phyloP scores from a whole-genome alignment of 2,329 filamentous ascomycete genomes.

The Aureobasidium leucospermi region DNA sequence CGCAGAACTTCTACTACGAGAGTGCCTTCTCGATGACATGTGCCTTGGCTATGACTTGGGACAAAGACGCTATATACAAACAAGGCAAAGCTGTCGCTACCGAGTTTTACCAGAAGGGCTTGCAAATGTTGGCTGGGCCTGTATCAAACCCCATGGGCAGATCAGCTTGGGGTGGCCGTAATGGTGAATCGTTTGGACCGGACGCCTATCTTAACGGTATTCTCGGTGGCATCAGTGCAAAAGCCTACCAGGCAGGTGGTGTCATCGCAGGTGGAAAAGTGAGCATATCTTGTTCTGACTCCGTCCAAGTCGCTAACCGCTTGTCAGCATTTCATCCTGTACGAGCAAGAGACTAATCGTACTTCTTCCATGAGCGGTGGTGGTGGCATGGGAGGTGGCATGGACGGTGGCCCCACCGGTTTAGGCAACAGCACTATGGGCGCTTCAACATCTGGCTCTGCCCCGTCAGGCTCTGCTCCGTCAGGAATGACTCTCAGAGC shows the following conservation, averaged over 20 bases:
- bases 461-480: neutral
- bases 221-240: constrained; percentile 32
- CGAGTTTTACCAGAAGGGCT: constrained; percentile 15
- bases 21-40: constrained; percentile 29
- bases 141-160: constrained; percentile 35
- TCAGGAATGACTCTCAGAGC: neutral
- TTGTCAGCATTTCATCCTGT: constrained; percentile 46
- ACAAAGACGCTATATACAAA: constrained; percentile 41
- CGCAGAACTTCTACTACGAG: constrained; percentile 47
- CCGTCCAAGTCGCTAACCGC: neutral
- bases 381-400: neutral
- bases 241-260: constrained; percentile 33
- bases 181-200: constrained; percentile 33
- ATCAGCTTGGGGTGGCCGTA: constrained; percentile 33
- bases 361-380: neutral
- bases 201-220: constrained; percentile 40
- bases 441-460: neutral
- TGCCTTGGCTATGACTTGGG: constrained; percentile 29
- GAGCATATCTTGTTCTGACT: neutral
- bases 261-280: constrained; percentile 35
- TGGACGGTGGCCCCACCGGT: neutral
- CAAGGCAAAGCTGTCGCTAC: constrained; percentile 43
- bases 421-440: neutral
- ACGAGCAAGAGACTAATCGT: constrained; percentile 48
- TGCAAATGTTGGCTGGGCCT: constrained; percentile 13